These are phyloP conservation scores for Lepidium aucheri DNA, from an alignment of 345 rosid species.

Conservation along the genomic window DNA sequence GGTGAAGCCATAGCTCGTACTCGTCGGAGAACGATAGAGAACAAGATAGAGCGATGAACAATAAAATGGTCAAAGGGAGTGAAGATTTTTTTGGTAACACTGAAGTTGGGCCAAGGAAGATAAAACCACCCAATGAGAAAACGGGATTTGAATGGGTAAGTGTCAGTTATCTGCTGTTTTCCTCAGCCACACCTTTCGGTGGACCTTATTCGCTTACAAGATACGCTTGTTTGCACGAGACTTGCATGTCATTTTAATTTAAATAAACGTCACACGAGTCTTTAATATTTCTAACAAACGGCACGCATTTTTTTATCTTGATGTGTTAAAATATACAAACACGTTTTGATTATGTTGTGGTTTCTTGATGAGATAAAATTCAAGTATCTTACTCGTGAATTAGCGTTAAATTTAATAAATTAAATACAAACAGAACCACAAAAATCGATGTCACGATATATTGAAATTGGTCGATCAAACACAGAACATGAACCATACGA, in stretches of 20 bases:
- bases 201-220: conserved; percentile 3
- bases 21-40: not conserved
- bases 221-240: not conserved
- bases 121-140: conserved; percentile 13
- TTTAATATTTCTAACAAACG: not conserved
- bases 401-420: not conserved
- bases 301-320: not conserved
- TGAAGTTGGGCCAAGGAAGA: conserved; percentile 19
- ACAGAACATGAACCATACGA: not conserved
- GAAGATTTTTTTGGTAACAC: not conserved
- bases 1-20: conserved; percentile 52
- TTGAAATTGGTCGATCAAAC: conserved; percentile 10
- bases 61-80: not conserved
- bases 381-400: not conserved
- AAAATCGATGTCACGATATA: conserved; percentile 8
- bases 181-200: conserved; percentile 7
- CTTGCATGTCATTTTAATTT: not conserved
- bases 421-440: not conserved
- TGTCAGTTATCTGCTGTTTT: conserved; percentile 20
- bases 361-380: conserved; percentile 3
- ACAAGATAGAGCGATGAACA: not conserved
- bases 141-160: conserved; percentile 12
- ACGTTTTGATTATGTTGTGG: not conserved
- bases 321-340: not conserved
- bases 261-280: not conserved